Evolutionary conservation across 2,329 filamentous ascomycete species (phyloP).

Genomic region (Sclerotinia trifoliorum): DNA sequence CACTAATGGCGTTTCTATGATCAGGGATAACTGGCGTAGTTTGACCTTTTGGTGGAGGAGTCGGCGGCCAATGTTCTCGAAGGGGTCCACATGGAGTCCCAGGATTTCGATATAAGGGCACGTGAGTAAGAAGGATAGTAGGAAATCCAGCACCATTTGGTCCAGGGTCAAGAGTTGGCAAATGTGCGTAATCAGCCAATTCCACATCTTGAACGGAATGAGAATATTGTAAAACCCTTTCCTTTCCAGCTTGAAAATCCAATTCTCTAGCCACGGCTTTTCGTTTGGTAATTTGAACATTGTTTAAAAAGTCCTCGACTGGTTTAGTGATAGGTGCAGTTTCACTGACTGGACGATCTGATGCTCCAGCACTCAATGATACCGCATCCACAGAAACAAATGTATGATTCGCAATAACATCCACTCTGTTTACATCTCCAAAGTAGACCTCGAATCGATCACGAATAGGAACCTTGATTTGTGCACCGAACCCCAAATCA

Average conservation of each 20-base stretch:
- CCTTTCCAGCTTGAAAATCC: constrained; percentile 59
- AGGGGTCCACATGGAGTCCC: constrained; percentile 85
- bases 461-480: constrained; percentile 76
- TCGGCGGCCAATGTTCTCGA: constrained; percentile 79
- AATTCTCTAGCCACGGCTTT: constrained; percentile 70
- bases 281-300: constrained; percentile 62
- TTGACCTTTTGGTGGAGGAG: constrained; percentile 59
- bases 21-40: constrained; percentile 56
- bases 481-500: constrained; percentile 85
- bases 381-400: constrained; percentile 90
- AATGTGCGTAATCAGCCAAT: constrained; percentile 42
- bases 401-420: constrained; percentile 91
- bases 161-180: constrained; percentile 45
- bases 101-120: constrained; percentile 78
- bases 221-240: constrained; percentile 52
- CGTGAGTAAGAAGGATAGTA: constrained; percentile 85
- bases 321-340: constrained; percentile 70
- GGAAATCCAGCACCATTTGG: constrained; percentile 63
- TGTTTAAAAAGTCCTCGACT: constrained; percentile 71
- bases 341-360: constrained; percentile 44
- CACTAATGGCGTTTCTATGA: constrained; percentile 72
- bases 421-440: constrained; percentile 85
- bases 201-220: constrained; percentile 57
- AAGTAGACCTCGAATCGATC: constrained; percentile 86
- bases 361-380: constrained; percentile 73